Evolutionary conservation across 176 grass and related monocot genomes (phyloP).

Genomic region (Oryza brachyantha): DNA sequence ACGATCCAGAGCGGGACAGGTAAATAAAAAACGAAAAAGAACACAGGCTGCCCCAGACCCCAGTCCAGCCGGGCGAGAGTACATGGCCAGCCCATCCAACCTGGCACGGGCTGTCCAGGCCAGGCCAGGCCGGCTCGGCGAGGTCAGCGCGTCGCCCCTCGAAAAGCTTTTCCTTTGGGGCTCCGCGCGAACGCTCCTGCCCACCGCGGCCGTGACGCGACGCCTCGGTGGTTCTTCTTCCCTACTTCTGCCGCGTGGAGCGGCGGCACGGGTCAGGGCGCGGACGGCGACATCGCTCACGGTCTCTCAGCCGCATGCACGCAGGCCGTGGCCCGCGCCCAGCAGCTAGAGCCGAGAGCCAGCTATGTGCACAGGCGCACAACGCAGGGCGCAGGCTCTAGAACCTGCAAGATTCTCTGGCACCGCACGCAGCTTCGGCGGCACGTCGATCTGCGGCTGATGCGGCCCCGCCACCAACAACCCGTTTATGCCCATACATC

Average conservation of each 20-base stretch:
- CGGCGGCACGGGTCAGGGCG: conserved; percentile 1
- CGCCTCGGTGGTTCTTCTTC: not conserved
- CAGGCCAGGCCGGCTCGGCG: not conserved
- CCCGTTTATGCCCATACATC: conserved; percentile 30
- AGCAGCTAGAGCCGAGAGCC: not conserved
- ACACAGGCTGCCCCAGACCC: not conserved
- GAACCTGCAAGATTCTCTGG: conserved; percentile 38
- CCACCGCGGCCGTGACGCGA: no score
- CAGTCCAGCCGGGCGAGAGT: not conserved
- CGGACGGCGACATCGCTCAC: not conserved
- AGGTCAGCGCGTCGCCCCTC: not conserved
- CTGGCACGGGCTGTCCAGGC: not conserved
- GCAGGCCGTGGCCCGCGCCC: not conserved
- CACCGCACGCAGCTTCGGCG: not conserved
- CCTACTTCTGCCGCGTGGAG: conserved; percentile 10
- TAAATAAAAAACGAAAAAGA: not conserved
- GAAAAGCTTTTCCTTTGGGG: no score
- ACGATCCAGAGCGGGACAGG: not conserved
- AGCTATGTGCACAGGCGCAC: conserved; percentile 1
- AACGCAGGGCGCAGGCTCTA: not conserved
- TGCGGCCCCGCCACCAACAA: not conserved
- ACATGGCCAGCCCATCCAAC: not conserved
- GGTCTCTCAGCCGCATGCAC: not conserved
- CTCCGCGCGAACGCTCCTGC: no score
- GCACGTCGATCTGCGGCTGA: not conserved